A percentile compares a stretch with the other conserved stretches of the same genome.
Conservation (phyloP, 805 yeast genomes). For the Candida suzukii region DNA sequence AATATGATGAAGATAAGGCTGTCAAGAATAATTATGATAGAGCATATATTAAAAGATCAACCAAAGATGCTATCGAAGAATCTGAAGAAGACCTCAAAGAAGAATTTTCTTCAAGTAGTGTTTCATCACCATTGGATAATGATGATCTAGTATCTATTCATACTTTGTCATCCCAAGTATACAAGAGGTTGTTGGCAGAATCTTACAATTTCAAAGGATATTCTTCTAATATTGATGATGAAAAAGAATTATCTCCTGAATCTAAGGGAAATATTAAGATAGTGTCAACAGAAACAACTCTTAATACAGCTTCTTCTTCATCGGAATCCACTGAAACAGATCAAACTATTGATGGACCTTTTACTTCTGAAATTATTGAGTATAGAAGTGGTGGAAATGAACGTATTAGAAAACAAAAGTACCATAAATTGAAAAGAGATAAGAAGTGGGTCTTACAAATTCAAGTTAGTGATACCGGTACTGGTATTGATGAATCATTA, state of each 20-base stretch:
- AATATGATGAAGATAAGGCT: slow-evolving; percentile 54
- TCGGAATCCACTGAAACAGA: too few relatives aligned
- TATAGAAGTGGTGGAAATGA: slow-evolving; percentile 2
- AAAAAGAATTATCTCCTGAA: background rate
- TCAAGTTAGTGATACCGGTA: slow-evolving; percentile 84
- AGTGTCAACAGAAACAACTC: background rate
- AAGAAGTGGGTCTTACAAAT: slow-evolving; percentile 57
- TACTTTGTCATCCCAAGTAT: background rate
- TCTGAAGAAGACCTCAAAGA: slow-evolving; percentile 1
- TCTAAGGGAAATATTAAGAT: too few relatives aligned
- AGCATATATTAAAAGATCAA: slow-evolving; percentile 33
- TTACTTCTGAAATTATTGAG: background rate
- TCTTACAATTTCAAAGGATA: slow-evolving; percentile 1
- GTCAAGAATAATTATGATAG: slow-evolving; percentile 30
- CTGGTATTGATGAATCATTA: slow-evolving; percentile 81
- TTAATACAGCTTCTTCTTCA: background rate
- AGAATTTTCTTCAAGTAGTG: background rate
- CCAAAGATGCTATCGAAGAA: background rate
- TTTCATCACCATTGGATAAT: background rate
- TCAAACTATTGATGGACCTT: too few relatives aligned
- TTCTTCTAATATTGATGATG: background rate
- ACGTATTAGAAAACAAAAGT: background rate
- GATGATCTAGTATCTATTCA: background rate
- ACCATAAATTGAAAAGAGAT: slow-evolving; percentile 21
- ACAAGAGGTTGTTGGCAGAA: background rate